phyloP scores from a whole-genome alignment of 495 filamentous ascomycete species.

The Oidiodendron maius region DNA sequence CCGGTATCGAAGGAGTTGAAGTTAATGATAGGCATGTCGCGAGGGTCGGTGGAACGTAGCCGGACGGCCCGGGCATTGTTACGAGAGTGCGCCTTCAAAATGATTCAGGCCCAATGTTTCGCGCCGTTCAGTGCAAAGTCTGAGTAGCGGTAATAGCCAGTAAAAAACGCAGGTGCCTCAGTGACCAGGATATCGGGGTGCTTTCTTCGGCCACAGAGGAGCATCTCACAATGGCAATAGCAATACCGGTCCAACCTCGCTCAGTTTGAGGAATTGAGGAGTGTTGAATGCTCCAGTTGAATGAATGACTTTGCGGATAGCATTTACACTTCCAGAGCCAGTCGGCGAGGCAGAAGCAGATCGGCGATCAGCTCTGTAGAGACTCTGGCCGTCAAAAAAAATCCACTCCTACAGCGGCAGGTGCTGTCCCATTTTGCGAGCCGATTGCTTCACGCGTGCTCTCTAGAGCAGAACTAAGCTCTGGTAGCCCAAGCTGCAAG shows the following conservation, averaged over 20 bases:
- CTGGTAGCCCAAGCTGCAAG: no score
- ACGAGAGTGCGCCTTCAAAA: conserved; percentile 1
- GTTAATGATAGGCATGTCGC: conserved; percentile 43
- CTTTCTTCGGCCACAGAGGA: conserved; percentile 23
- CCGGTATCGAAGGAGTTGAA: conserved; percentile 38
- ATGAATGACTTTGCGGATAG: conserved; percentile 57
- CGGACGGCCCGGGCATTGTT: conserved; percentile 25
- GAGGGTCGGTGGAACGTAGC: conserved; percentile 42
- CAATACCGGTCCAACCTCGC: conserved; percentile 53
- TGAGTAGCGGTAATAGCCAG: neutral
- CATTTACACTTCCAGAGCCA: conserved; percentile 37
- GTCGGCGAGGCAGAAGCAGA: conserved; percentile 24
- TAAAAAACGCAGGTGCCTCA: neutral
- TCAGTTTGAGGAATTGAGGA: conserved; percentile 58
- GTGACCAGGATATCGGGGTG: neutral
- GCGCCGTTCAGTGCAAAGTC: neutral
- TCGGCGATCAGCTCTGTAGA: conserved; percentile 55
- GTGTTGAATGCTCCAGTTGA: conserved; percentile 56
- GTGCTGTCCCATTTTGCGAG: conserved; percentile 27
- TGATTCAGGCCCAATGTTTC: neutral
- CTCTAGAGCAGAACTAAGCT: no score
- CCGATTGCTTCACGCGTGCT: no score
- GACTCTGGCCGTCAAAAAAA: conserved; percentile 52
- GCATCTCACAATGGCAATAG: conserved; percentile 39
- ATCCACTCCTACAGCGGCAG: conserved; percentile 55